Evolutionary conservation across 306 rosid species (phyloP), one percentile per base, ranked within the genome.

Genomic region (Chamaecrista fasciculata): DNA sequence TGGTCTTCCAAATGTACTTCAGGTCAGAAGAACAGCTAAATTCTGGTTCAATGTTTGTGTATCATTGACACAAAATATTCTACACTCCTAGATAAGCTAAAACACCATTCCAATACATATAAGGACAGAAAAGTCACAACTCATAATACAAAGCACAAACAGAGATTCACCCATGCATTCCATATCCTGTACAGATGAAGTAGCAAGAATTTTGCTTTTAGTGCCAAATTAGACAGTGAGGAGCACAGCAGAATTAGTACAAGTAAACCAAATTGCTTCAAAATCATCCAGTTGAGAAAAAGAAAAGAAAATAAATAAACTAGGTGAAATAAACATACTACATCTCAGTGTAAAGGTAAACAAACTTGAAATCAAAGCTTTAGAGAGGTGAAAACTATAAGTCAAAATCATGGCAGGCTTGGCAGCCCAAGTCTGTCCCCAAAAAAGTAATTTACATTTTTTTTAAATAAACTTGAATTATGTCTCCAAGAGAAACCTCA

Each of bases 351-450:
- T 31, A 36, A 50, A 58, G 42, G 64, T 37, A 57, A 58, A 52
- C 52, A 34, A 59, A 77, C 73, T 49, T 50, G 58, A 57, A 69
- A 77, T 57, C 57, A 58, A 69, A 62, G n/a, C 78, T 34, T 72
- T 50, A 81, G 73, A 53, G 59, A 66, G 44, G 52, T 21, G 70
- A 65, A 74, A 70, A 52, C 81, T 20, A 53, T 25, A 26, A 48
- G 60, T 70, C 34, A 23, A 74, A 79, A 67, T 57, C 53, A 66
- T 39, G 66, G 60, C 23, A 24, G 51, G 61, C 62, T 14, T 39
- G 66, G 60, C 23, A 24, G 51, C 66, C 62, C 14, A 60, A 58
- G 25, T 60, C 33, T 11, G 55, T 25, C 66, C 61, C 19, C 66
- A 19, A 66, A 61, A 75, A 66, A 72, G 36, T 36, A 36, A 57